A percentile compares a stretch with the other conserved stretches of the same genome.
Evolutionary conservation across 495 filamentous ascomycete genomes (phyloP).

Genomic region (Hypoxylon trugodes): DNA sequence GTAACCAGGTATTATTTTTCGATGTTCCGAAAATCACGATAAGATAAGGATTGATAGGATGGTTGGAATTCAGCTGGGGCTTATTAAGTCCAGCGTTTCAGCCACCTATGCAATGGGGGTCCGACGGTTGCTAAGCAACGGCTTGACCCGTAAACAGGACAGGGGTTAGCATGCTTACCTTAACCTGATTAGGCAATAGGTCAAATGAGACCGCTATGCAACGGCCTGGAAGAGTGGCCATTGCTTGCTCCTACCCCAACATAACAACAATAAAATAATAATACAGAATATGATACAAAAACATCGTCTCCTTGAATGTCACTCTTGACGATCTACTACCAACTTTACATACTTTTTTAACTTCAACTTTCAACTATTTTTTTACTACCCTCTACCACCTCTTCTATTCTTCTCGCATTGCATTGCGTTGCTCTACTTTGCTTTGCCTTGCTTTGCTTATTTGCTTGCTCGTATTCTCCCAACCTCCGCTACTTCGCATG

Average conservation of each 20-base stretch:
- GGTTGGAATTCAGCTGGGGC: conserved; percentile 35
- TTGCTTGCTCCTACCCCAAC: conserved; percentile 35
- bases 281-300: conserved; percentile 42
- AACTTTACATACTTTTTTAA: conserved; percentile 18
- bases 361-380: conserved; percentile 6
- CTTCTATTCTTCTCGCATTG: conserved; percentile 1
- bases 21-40: conserved; percentile 8
- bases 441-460: conserved; percentile 15
- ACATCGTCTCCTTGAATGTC: conserved; percentile 39
- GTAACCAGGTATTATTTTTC: conserved; percentile 4
- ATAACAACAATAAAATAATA: conserved; percentile 47
- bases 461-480: conserved; percentile 1
- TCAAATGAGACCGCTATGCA: conserved; percentile 35
- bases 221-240: conserved; percentile 13
- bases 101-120: conserved; percentile 15
- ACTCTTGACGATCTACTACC: conserved; percentile 24
- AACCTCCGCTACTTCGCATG: conserved; percentile 2
- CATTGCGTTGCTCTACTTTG: too few relatives aligned
- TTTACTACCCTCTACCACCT: background rate
- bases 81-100: conserved; percentile 34
- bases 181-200: conserved; percentile 30
- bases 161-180: background rate
- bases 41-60: conserved; percentile 33
- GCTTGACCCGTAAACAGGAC: conserved; percentile 27
- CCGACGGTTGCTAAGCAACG: conserved; percentile 43